Base-by-base conservation (phyloP, 1,284 basidiomycete species). In the Lentinula novae-zelandiae region DNA sequence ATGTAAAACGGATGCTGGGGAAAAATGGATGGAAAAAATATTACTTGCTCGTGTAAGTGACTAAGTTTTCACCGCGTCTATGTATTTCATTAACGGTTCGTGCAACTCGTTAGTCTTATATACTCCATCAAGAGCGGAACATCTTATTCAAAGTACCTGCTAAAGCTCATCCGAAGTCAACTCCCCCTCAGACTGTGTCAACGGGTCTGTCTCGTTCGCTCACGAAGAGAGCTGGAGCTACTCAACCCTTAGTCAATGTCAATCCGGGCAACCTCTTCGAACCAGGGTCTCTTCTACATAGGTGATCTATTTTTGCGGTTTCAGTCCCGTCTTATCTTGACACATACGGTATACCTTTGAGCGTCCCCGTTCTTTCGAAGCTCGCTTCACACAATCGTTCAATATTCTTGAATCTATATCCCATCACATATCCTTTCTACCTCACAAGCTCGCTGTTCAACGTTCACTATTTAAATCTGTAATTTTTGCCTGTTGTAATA, bases 111-210 rank as follows among this genome's bases (percentile, higher is more conserved):
- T 62, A 92, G 89, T 92, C 90, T 0, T 92, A 91, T 69, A 85
- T 92, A 57, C 78, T 92, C 22, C 81, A 87, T 67, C 90, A 92
- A 73, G 91, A 92, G 69, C 83, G 85, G 55, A 81, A 87, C 61
- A 79, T 90, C 17, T 76, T 92, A 13, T 86, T 86, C 65, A 79
- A 78, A 62, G 20, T 9, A 27, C 12, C 53, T 54, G 72, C 78
- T 0, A 78, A 77, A 62, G 70, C 76, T 13, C 58, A 64, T 5
- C 69, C 66, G 36, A 70, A 69, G 44, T 75, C 71, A 53, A 70
- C 72, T 54, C 65, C 77, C 31, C 66, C 71, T 36, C 66, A 60
- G 42, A 38, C 44, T 17, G 61, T 59, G 42, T 40, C 64, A 39
- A 66, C 70, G 27, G 62, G 68, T 20, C 72, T 83, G 17, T 73